Base-by-base conservation (phyloP, 106 monocot genomes). In the Platanthera zijinensis region DNA sequence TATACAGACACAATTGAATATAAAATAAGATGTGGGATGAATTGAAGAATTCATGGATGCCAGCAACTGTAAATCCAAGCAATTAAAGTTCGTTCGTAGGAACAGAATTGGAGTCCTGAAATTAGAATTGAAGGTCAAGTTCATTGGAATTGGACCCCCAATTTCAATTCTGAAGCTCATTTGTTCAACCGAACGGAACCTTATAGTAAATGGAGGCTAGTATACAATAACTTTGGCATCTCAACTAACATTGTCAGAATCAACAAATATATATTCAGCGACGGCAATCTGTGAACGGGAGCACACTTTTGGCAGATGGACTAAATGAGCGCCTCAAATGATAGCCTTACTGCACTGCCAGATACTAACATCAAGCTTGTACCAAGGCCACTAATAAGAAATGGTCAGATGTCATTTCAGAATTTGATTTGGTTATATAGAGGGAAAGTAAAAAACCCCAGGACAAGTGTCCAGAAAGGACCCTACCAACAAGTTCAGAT, bases 401-500 rank as follows among this genome's bases (percentile, higher is more conserved):
- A 73, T 78, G 71, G 76, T 30, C 68, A 75, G 71, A 30, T 45
- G 30, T 75, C 28, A 79, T 76, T 71, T 86, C 78, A 69, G 57
- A 77, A 66, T 39, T 39, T 39, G 39, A 80, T 68, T 84, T 84
- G 76, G 82, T 78, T 57, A 77, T 57, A 77, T 51, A 47, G 57
- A 73, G 30, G 52, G 71, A 82, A 84, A 76, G 77, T 66, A 84
- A 82, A 82, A 39, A 73, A 52, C 79, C 69, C 76, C 18, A 61
- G 47, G 81, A 80, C 71, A 54, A 69, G 67, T 77, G 80, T 77
- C 74, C 83, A 89, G 80, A 78, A 81, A 85, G 57, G 82, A 84
- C 86, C 81, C 87, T 73, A 78, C 72, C 84, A 74, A 81, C 56
- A 79, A 78, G 57, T 80, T 83, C 74, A 78, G 75, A 78, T 80